These are phyloP conservation scores for Colletotrichum chrysophilum DNA, from an alignment of 2,329 filamentous ascomycete species.

Conservation along the genomic window DNA sequence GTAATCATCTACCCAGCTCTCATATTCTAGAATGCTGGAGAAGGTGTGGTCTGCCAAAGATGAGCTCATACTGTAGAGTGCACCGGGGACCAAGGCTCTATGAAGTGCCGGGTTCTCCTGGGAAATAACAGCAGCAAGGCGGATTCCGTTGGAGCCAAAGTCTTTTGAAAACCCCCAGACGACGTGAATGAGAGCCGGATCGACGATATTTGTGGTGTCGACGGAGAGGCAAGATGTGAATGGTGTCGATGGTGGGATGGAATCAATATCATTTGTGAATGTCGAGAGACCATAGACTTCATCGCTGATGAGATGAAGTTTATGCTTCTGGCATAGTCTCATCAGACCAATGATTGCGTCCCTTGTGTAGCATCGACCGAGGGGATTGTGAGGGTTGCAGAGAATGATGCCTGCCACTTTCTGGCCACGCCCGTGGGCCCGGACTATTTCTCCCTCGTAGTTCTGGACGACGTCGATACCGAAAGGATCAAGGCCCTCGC, in stretches of 20 bases:
- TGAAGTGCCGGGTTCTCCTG: slow-evolving; percentile 26
- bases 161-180: background rate
- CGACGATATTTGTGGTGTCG: background rate
- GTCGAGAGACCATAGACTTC: slow-evolving; percentile 52
- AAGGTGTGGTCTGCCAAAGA: background rate
- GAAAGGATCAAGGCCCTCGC: background rate
- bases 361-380: background rate
- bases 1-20: background rate
- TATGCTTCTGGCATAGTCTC: slow-evolving; percentile 25
- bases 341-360: background rate
- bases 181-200: background rate
- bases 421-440: background rate
- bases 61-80: background rate
- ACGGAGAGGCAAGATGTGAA: background rate
- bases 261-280: slow-evolving; percentile 37
- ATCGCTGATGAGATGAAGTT: slow-evolving; percentile 50
- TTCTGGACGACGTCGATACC: background rate
- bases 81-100: background rate
- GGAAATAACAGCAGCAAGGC: background rate
- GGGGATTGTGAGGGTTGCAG: background rate
- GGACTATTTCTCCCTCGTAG: background rate
- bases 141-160: background rate
- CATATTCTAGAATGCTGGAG: background rate
- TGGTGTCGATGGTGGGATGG: background rate
- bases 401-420: background rate